Conservation (phyloP, 2,329 filamentous ascomycete genomes). For the Neonectria magnoliae region DNA sequence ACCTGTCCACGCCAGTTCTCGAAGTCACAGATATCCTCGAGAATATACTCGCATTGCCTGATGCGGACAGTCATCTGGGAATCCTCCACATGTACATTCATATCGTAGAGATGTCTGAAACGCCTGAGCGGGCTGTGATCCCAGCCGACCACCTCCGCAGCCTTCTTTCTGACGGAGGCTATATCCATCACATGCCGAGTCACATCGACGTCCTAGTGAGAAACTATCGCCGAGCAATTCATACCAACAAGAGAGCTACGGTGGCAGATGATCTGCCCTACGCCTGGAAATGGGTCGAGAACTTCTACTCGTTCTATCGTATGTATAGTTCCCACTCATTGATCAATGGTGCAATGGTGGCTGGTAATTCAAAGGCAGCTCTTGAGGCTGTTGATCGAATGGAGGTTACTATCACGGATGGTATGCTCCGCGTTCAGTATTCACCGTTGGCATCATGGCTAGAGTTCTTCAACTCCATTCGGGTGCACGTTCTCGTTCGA, state of each 20-base stretch:
- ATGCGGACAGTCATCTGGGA: constrained; percentile 70
- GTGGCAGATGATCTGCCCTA: constrained; percentile 74
- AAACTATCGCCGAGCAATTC: constrained; percentile 73
- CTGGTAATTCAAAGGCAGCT: constrained; percentile 70
- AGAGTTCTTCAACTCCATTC: constrained; percentile 74
- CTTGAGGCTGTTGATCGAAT: constrained; percentile 68
- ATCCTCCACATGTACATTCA: constrained; percentile 80
- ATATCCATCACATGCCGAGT: constrained; percentile 79
- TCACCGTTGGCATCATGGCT: constrained; percentile 83
- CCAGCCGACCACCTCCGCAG: constrained; percentile 70
- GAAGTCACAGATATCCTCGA: constrained; percentile 46
- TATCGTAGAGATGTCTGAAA: constrained; percentile 77
- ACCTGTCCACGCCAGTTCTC: constrained; percentile 36
- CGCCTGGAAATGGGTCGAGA: constrained; percentile 64
- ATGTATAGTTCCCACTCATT: constrained; percentile 79
- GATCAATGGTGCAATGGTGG: constrained; percentile 81
- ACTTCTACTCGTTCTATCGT: constrained; percentile 82
- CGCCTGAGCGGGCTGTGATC: constrained; percentile 69
- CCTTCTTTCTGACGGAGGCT: constrained; percentile 74
- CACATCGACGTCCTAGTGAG: constrained; percentile 76
- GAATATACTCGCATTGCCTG: constrained; percentile 56
- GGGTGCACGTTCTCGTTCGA: constrained; percentile 76
- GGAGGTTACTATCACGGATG: constrained; percentile 70
- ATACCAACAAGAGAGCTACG: constrained; percentile 74
- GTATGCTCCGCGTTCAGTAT: constrained; percentile 69